These are phyloP conservation scores for Microascus cirrosus DNA, from an alignment of 2,329 filamentous ascomycete species.

Conservation along the genomic window DNA sequence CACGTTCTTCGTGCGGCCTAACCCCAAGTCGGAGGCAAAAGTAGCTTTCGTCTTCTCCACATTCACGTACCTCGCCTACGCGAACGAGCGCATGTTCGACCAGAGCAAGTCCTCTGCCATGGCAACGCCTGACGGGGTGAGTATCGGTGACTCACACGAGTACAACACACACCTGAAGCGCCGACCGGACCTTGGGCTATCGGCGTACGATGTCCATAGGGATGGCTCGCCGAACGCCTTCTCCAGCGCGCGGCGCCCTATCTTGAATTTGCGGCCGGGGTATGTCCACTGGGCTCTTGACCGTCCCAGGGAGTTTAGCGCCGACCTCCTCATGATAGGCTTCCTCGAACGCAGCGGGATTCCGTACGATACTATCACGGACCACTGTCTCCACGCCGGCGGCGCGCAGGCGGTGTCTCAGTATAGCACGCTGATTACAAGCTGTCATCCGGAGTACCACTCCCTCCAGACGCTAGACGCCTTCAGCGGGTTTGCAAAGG, in stretches of 20 bases:
- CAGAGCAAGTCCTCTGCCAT: slow-evolving; percentile 13
- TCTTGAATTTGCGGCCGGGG: slow-evolving; percentile 23
- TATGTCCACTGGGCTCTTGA: slow-evolving; percentile 22
- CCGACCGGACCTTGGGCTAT: slow-evolving; percentile 22
- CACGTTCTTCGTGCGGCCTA: slow-evolving; percentile 20
- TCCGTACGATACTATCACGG: slow-evolving; percentile 22
- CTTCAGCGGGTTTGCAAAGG: slow-evolving; percentile 15
- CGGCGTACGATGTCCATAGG: slow-evolving; percentile 23
- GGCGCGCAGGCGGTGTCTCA: slow-evolving; percentile 6
- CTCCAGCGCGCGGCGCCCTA: slow-evolving; percentile 18
- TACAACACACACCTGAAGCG: slow-evolving; percentile 11
- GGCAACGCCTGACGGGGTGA: slow-evolving; percentile 12
- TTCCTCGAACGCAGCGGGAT: slow-evolving; percentile 17
- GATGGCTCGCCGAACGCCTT: slow-evolving; percentile 21
- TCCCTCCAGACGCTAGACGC: slow-evolving; percentile 14
- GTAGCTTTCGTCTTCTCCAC: slow-evolving; percentile 21
- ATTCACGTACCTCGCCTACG: slow-evolving; percentile 24
- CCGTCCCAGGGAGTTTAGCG: slow-evolving; percentile 21
- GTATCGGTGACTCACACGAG: slow-evolving; percentile 8
- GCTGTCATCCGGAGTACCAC: slow-evolving; percentile 22
- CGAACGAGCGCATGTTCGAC: slow-evolving; percentile 24
- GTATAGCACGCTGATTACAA: slow-evolving; percentile 16
- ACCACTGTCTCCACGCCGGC: slow-evolving; percentile 21
- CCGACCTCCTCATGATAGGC: slow-evolving; percentile 21
- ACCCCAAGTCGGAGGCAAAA: slow-evolving; percentile 6